Percentiles rank a stretch among this genome's conserved stretches.
Conservation (phyloP, 805 yeast genomes). For the Pichia rugopelliculosa region DNA sequence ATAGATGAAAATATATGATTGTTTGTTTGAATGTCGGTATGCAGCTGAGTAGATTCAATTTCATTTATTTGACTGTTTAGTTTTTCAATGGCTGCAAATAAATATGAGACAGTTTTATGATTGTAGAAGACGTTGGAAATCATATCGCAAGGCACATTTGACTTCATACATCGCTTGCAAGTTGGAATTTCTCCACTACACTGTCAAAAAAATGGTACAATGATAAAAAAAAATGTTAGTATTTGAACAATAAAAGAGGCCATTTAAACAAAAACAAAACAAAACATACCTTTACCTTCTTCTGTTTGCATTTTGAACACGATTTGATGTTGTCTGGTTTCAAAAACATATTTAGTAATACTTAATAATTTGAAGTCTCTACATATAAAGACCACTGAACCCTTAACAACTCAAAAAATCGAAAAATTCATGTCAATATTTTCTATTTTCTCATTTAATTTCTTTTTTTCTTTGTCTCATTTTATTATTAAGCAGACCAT, state of each 20-base stretch:
- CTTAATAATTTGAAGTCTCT: too few species aligned
- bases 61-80: slow-evolving; percentile 12
- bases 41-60: neutral
- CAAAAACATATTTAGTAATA: slow-evolving; percentile 4
- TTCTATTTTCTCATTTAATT: too few species aligned
- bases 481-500: too few species aligned
- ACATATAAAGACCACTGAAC: too few species aligned
- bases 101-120: slow-evolving; percentile 16
- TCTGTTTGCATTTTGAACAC: slow-evolving; percentile 18
- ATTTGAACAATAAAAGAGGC: neutral
- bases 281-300: slow-evolving; percentile 20
- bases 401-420: too few species aligned
- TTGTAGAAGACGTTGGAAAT: slow-evolving; percentile 18
- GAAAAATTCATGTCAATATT: too few species aligned
- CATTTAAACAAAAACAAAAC: neutral
- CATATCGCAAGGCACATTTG: slow-evolving; percentile 16
- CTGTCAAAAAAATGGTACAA: slow-evolving; percentile 6
- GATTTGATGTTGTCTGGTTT: slow-evolving; percentile 17
- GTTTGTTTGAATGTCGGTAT: neutral
- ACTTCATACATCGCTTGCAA: slow-evolving; percentile 17
- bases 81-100: slow-evolving; percentile 12
- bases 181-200: slow-evolving; percentile 20
- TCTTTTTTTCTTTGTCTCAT: too few species aligned
- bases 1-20: neutral
- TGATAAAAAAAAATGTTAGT: neutral